Percentiles rank a stretch among this genome's conserved stretches.
These are phyloP conservation scores for Xylariomycetidae sp. DNA, from an alignment of 2,329 filamentous ascomycete species.

Conservation along the genomic window DNA sequence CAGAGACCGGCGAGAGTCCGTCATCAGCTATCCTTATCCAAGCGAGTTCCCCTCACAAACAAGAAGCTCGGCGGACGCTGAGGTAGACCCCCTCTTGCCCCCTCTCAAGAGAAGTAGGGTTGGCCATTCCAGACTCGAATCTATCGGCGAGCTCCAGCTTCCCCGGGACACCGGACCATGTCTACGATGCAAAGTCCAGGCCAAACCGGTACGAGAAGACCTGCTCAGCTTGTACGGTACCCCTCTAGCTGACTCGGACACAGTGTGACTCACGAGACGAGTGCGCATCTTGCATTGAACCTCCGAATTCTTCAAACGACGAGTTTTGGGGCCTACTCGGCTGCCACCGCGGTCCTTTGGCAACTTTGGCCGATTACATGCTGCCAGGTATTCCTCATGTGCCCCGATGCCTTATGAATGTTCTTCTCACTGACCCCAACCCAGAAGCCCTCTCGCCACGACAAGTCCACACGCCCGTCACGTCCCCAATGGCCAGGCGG, in stretches of 20 bases:
- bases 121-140: slow-evolving; percentile 49
- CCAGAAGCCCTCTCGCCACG: slow-evolving; percentile 43
- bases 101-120: slow-evolving; percentile 50
- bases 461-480: slow-evolving; percentile 45
- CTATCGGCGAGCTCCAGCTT: slow-evolving; percentile 52
- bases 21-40: slow-evolving; percentile 35
- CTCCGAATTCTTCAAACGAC: slow-evolving; percentile 30
- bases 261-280: slow-evolving; percentile 49
- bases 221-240: background rate
- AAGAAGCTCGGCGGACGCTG: slow-evolving; percentile 40
- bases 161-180: slow-evolving; percentile 44
- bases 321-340: slow-evolving; percentile 46
- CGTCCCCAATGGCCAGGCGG: slow-evolving; percentile 45
- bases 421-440: slow-evolving; percentile 15
- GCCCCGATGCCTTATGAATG: too few relatives aligned
- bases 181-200: slow-evolving; percentile 45
- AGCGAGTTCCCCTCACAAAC: slow-evolving; percentile 32
- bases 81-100: slow-evolving; percentile 48
- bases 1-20: slow-evolving; percentile 37
- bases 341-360: slow-evolving; percentile 46
- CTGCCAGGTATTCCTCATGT: slow-evolving; percentile 49
- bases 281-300: slow-evolving; percentile 42
- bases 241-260: slow-evolving; percentile 14
- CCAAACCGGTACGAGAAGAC: slow-evolving; percentile 38
- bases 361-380: slow-evolving; percentile 43